Conservation (phyloP, 106 monocot species). For the Hemerocallis citrina region DNA sequence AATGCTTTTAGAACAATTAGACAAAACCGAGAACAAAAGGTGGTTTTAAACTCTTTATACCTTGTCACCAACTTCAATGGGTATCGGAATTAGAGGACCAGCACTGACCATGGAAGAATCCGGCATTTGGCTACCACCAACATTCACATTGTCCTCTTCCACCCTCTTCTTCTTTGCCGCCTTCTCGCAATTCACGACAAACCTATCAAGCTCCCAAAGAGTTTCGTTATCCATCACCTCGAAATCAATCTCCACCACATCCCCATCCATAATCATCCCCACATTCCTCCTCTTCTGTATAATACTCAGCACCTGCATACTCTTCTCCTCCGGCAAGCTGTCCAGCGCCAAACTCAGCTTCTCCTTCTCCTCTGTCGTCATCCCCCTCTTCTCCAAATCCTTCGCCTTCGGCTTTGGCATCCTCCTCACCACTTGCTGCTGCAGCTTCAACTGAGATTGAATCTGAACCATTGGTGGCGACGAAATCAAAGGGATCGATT, state of each 20-base stretch:
- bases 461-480: background rate
- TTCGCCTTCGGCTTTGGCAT: slow-evolving; percentile 75
- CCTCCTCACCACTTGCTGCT: slow-evolving; percentile 14
- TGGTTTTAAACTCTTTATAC: too few relatives aligned
- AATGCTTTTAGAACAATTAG: too few relatives aligned
- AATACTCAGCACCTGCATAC: slow-evolving; percentile 50
- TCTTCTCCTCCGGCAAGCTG: slow-evolving; percentile 69
- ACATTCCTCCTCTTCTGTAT: slow-evolving; percentile 42
- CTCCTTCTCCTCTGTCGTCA: slow-evolving; percentile 75
- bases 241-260: slow-evolving; percentile 77
- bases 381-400: slow-evolving; percentile 64
- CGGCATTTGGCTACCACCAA: background rate
- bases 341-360: slow-evolving; percentile 55
- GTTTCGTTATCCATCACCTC: slow-evolving; percentile 67
- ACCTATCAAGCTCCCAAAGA: slow-evolving; percentile 79
- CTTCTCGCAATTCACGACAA: slow-evolving; percentile 71
- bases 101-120: too few relatives aligned
- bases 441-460: background rate
- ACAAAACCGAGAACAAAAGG: too few relatives aligned
- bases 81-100: background rate
- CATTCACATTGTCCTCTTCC: slow-evolving; percentile 24
- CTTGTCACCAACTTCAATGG: slow-evolving; percentile 6
- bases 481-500: background rate
- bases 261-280: slow-evolving; percentile 23
- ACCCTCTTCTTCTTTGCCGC: slow-evolving; percentile 48